Conservation (phyloP, 106 monocot genomes). For the Alisma plantagoaquatica region DNA sequence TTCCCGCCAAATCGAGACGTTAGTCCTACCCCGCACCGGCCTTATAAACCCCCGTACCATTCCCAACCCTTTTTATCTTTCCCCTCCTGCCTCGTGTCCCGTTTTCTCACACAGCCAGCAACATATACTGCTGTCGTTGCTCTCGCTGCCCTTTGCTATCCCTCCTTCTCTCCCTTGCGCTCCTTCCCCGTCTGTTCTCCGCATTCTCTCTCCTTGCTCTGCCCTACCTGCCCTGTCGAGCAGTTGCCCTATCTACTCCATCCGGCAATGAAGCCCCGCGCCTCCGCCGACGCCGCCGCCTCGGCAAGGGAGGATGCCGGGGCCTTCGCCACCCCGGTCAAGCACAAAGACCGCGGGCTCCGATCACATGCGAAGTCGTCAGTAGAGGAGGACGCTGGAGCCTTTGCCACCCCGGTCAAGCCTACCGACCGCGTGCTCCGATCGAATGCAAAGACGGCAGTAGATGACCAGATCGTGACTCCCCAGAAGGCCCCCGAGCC, state of each 20-base stretch:
- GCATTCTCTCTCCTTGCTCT: no score
- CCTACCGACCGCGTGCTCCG: background rate
- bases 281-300: background rate
- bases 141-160: background rate
- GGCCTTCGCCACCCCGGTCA: background rate
- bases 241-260: background rate
- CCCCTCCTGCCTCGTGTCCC: background rate
- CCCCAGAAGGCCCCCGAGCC: slow-evolving; percentile 43
- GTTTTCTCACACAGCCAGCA: background rate
- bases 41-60: background rate
- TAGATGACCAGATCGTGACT: slow-evolving; percentile 28
- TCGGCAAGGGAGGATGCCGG: background rate
- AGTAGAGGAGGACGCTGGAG: slow-evolving; percentile 3
- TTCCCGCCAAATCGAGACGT: slow-evolving; percentile 6
- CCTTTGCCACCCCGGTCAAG: slow-evolving; percentile 15
- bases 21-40: background rate
- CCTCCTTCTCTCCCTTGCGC: background rate
- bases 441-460: slow-evolving; percentile 1
- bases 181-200: background rate
- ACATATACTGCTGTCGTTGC: no score
- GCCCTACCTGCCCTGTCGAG: no score
- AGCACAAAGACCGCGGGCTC: background rate
- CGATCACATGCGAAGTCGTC: background rate
- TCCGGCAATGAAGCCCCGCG: background rate
- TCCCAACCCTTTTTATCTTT: background rate